Base-by-base conservation (phyloP, 139 green algal species). In the Astrephomene gubernaculifera region DNA sequence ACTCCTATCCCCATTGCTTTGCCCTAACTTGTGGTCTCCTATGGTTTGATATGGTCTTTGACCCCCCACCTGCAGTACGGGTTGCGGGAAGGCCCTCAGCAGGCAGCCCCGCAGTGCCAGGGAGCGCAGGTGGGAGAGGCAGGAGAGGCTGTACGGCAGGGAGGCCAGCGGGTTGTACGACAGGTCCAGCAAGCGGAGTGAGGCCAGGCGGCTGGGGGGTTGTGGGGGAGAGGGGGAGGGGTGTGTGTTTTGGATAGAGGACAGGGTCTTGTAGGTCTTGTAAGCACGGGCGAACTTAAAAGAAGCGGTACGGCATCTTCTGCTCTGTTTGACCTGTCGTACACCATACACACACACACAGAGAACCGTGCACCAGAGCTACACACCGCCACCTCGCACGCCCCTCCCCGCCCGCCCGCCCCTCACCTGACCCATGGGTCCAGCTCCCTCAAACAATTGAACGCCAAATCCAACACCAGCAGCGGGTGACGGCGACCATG, bases 181-280 rank as follows among this genome's bases (percentile, higher is more conserved):
- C 76, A 83, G 61, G 44, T 83, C 76, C 60, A 81, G 73, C 53
- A 81, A n/a, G 4, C 54, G 73, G 9, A 81, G 73, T 2, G 22
- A 36, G 12, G 35, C 31, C 35, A 69, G 52, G 35, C 49, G 53
- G 73, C 52, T 54, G 53, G 17, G 33, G 10, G 45, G 45, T 44
- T 27, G 1, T 14, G n/a, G 72, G 49, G 72, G 72, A 4, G 36
- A 31, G 2, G 10, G 4, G 9, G 63, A 12, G 31, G 29, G 31
- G 10, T 70, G 63, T 4, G 60, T 33, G 60, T 67, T 25, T n/a
- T n/a, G n/a, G n/a, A n/a, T n/a, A n/a, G n/a, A n/a, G n/a, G n/a
- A n/a, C n/a, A n/a, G n/a, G n/a, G n/a, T n/a, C n/a, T n/a, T n/a
- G n/a, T n/a, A n/a, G n/a, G n/a, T n/a, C n/a, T n/a, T n/a, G n/a